Evolutionary conservation across 2,329 filamentous ascomycete species (phyloP).

Genomic region (Eutypa lata): DNA sequence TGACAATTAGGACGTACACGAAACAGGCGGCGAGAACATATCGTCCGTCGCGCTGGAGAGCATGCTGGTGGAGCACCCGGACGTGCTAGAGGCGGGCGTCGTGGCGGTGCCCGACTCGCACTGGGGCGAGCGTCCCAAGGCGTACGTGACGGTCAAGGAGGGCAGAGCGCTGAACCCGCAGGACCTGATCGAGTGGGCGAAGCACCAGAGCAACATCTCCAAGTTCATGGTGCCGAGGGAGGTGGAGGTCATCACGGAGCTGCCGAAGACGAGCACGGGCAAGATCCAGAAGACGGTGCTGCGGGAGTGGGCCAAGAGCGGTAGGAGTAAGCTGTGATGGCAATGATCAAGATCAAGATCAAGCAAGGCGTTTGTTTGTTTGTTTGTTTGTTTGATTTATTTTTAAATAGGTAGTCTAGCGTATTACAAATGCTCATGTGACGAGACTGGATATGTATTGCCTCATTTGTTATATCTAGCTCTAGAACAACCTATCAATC

Average conservation of each 20-base stretch:
- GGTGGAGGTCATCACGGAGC: conserved; percentile 75
- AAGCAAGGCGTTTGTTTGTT: no score
- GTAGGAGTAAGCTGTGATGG: conserved; percentile 10
- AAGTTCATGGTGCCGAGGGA: conserved; percentile 81
- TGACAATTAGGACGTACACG: no score
- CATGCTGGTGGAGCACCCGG: conserved; percentile 83
- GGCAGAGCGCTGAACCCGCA: conserved; percentile 59
- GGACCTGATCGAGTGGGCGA: conserved; percentile 84
- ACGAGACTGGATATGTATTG: no score
- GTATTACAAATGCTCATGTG: no score
- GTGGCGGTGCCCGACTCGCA: conserved; percentile 83
- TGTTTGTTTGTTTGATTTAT: no score
- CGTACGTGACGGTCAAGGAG: conserved; percentile 78
- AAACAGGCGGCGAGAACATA: conserved; percentile 87
- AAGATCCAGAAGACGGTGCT: conserved; percentile 96
- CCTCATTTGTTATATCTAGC: no score
- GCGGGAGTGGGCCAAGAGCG: conserved; percentile 72
- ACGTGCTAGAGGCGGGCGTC: conserved; percentile 87
- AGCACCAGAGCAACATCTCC: conserved; percentile 74
- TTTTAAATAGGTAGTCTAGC: no score
- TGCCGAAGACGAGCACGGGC: conserved; percentile 96
- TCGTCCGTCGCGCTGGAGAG: conserved; percentile 88
- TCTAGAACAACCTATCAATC: no score
- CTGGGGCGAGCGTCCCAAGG: conserved; percentile 96
- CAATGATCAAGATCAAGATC: no score